Percentiles rank a stretch among this genome's conserved stretches.
These are phyloP conservation scores for Rhizopus arrhizus DNA, from an alignment of 371 early-diverging fungal species.

Conservation along the genomic window DNA sequence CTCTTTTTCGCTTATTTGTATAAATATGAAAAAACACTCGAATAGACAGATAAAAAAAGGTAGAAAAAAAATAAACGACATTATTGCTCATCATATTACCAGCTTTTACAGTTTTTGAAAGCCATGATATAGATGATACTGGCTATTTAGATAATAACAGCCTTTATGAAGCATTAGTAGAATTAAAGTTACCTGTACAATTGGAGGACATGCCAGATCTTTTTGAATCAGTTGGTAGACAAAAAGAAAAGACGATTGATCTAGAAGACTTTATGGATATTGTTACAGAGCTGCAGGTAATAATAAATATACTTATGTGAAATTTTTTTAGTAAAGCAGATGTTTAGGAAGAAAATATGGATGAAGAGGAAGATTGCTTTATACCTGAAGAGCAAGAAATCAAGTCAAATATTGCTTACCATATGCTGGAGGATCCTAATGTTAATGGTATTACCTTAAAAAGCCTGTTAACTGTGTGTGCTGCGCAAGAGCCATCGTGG, in stretches of 20 bases:
- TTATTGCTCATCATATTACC: not conserved
- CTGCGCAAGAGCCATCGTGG: constrained; percentile 32
- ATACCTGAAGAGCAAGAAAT: constrained; percentile 7
- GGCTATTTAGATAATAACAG: constrained; percentile 30
- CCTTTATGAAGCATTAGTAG: constrained; percentile 28
- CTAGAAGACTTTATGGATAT: constrained; percentile 37
- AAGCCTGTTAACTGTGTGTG: constrained; percentile 28
- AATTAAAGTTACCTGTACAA: constrained; percentile 25
- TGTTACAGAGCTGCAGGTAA: constrained; percentile 34
- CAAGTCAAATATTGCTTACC: constrained; percentile 22
- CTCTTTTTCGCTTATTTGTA: not conserved
- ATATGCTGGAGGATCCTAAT: constrained; percentile 25
- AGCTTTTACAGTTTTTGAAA: constrained; percentile 29
- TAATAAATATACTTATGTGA: not conserved
- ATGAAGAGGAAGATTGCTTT: constrained; percentile 13
- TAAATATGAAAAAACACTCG: not conserved
- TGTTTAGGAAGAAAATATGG: not conserved
- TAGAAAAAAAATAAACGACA: not conserved
- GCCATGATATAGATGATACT: constrained; percentile 27
- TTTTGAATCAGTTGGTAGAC: constrained; percentile 25
- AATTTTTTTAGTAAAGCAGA: not conserved
- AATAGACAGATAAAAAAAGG: constrained; percentile 21
- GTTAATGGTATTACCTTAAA: constrained; percentile 34
- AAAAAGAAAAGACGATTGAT: constrained; percentile 32
- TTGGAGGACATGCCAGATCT: constrained; percentile 25